A percentile compares a stretch with the other conserved stretches of the same genome.
These are phyloP conservation scores for Blastomyces emzantsi DNA, from an alignment of 2,329 filamentous ascomycete genomes.

Conservation along the genomic window DNA sequence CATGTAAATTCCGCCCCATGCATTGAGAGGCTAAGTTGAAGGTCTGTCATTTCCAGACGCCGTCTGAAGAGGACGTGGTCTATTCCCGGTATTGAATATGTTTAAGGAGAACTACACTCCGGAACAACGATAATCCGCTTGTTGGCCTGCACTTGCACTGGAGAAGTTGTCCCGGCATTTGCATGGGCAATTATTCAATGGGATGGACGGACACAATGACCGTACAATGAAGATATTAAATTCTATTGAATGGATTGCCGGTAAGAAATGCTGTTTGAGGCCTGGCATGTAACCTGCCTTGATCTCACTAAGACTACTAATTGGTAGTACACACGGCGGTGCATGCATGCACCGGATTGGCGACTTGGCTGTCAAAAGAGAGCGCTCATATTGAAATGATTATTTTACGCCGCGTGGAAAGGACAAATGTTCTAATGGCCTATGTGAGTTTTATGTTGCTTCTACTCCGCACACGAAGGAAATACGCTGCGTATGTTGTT, in stretches of 20 bases:
- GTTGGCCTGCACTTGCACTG: no score
- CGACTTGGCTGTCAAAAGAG: no score
- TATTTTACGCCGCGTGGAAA: not conserved
- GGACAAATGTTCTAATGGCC: not conserved
- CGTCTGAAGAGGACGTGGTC: not conserved
- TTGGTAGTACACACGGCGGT: no score
- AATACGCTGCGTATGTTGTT: not conserved
- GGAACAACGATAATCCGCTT: not conserved
- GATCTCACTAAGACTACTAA: not conserved
- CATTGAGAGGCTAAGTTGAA: not conserved
- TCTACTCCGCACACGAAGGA: not conserved
- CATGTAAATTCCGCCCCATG: not conserved
- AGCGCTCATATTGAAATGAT: no score
- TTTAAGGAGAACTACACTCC: not conserved
- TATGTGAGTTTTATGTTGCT: not conserved
- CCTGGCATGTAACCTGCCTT: not conserved
- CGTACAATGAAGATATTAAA: not conserved
- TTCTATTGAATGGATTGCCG: not conserved
- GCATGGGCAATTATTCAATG: no score
- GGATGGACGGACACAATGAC: no score
- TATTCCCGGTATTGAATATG: no score
- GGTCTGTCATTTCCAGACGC: not conserved
- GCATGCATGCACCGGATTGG: no score
- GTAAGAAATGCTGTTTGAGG: not conserved
- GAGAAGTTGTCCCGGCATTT: no score